Evolutionary conservation across 2,329 filamentous ascomycete genomes (phyloP), one percentile per base, ranked within the genome.

Genomic region (Daldinia sp.): DNA sequence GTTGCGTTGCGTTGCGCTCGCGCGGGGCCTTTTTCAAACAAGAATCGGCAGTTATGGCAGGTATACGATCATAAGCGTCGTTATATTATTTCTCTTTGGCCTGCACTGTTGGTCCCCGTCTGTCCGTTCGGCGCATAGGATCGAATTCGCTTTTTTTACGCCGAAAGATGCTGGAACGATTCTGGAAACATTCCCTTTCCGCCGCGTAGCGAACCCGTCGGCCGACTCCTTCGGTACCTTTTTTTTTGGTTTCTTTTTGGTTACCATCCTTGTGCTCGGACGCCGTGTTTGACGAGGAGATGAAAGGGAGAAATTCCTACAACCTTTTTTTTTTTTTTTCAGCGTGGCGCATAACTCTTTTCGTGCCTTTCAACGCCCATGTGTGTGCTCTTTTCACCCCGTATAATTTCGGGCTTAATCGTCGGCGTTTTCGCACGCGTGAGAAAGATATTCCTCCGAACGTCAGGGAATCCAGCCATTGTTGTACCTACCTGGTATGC

Each of bases 1-100:
- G 65, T 65, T 35, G 63, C 48, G 53, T 51, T 35, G 33, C 6
- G 33, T 10, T 9, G 30, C 30, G 30, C 30, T 33, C 30, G 30
- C 30, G 33, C 7, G 33, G 33, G 33, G 5, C 7, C 33, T 2
- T 10, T 10, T 35, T 35, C 10, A 2, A 9, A 35, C 33, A 9
- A 35, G 2, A 9, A 9, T 35, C 33, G 7, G 33, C 6, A 35
- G 3, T 35, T 9, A 35, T 10, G 33, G 33, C 20, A 23, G 20
- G 20, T 23, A 23, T 23, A 23, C 20, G 20, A 23, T 23, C 20
- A 23, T 23, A 23, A 23, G 2, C 20, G 20, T 23, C 20, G 20
- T 23, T 23, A 23, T 23, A 2, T 23, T 23, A 23, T 18, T 10
- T 12, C 26, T 26, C 46, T 1, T 51, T 51, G 13, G 26, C 18